A percentile compares a stretch with the other conserved stretches of the same genome.
Evolutionary conservation across 2,329 filamentous ascomycete species (phyloP).

Genomic region (Talaromyces sp.): DNA sequence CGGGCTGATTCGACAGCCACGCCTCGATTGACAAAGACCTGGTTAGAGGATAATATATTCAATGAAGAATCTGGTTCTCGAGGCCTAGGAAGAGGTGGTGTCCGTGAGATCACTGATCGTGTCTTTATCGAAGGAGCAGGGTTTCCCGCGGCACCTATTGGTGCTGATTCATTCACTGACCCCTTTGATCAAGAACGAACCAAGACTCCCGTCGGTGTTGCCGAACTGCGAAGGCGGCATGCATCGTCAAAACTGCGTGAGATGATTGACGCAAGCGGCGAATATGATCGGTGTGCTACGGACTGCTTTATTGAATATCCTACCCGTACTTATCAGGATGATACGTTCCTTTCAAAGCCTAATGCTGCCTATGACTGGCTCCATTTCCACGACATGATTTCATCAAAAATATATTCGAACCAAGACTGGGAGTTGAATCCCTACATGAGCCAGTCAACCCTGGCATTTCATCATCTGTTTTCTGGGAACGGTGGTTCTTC

Average conservation of each 20-base stretch:
- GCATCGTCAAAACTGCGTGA: constrained; percentile 58
- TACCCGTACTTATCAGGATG: constrained; percentile 84
- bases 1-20: constrained; percentile 39
- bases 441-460: constrained; percentile 79
- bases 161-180: constrained; percentile 37
- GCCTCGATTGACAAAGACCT: constrained; percentile 52
- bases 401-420: constrained; percentile 70
- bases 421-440: constrained; percentile 91
- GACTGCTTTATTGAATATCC: constrained; percentile 86
- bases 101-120: constrained; percentile 62
- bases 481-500: constrained; percentile 59
- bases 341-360: constrained; percentile 84
- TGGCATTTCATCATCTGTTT: constrained; percentile 90
- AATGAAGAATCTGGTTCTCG: constrained; percentile 53
- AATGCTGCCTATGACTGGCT: constrained; percentile 89
- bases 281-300: constrained; percentile 58
- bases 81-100: constrained; percentile 59
- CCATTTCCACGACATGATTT: constrained; percentile 82
- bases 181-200: constrained; percentile 28
- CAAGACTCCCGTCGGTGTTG: constrained; percentile 50
- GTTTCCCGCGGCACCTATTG: constrained; percentile 47
- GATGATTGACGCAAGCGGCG: constrained; percentile 60
- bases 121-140: constrained; percentile 64
- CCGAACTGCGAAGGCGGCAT: constrained; percentile 57
- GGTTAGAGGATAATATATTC: constrained; percentile 59